These are phyloP conservation scores for Russula olivacea DNA, from an alignment of 768 basidiomycete species.

Conservation along the genomic window DNA sequence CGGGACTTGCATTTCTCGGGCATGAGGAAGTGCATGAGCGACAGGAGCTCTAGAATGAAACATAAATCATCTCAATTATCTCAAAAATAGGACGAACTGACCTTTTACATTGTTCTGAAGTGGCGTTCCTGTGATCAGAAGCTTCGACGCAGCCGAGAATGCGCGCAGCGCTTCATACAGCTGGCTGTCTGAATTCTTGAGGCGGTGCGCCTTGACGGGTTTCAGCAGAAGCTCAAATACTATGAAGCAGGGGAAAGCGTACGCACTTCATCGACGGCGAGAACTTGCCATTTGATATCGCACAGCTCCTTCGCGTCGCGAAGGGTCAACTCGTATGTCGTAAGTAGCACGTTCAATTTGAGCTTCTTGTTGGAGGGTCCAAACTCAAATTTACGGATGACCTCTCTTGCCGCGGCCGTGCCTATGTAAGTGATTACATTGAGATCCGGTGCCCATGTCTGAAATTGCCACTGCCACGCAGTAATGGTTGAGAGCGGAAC, in stretches of 20 bases:
- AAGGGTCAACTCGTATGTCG: constrained; percentile 93
- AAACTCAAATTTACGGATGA: constrained; percentile 91
- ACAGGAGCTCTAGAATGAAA: constrained; percentile 66
- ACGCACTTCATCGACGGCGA: constrained; percentile 89
- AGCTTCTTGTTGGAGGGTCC: constrained; percentile 81
- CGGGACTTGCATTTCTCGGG: constrained; percentile 82
- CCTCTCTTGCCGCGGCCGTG: constrained; percentile 76
- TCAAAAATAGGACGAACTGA: constrained; percentile 31
- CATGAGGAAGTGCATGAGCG: constrained; percentile 99
- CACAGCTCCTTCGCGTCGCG: constrained; percentile 84
- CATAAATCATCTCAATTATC: constrained; percentile 19
- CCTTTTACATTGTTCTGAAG: constrained; percentile 99
- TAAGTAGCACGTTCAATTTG: constrained; percentile 95
- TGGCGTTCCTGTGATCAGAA: constrained; percentile 97
- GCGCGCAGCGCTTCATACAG: constrained; percentile 88
- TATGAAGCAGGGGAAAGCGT: constrained; percentile 25
- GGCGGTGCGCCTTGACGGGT: constrained; percentile 71
- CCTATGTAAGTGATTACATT: constrained; percentile 98
- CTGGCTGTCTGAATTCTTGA: constrained; percentile 98
- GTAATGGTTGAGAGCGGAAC: constrained; percentile 97
- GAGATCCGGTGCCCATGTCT: constrained; percentile 90
- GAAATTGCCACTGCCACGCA: constrained; percentile 96
- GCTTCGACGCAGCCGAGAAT: constrained; percentile 85
- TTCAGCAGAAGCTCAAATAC: neutral
- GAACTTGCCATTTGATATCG: constrained; percentile 94